Base-by-base conservation (phyloP, 1,139 yeast genomes). In the Suhomyces bokatorum region DNA sequence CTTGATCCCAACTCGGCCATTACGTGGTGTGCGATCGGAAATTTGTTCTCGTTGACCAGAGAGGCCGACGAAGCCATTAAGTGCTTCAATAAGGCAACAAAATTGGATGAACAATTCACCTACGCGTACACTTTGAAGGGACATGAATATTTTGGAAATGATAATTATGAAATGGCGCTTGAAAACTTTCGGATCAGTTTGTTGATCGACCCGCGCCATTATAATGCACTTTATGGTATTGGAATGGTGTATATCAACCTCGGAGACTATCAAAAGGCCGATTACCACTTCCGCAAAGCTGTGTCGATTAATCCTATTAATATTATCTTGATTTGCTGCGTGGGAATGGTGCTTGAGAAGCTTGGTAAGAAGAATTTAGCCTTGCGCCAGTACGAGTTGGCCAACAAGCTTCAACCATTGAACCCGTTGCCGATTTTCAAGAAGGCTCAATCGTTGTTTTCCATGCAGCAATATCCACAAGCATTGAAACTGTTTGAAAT, bases 71-170 rank as follows among this genome's bases (percentile, higher is more conserved):
- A 88, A 60, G 97, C 99, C 0, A 82, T 91, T 35, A 83, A 83
- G 57, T 89, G 97, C 59, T 90, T 95, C 65, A 81, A 82, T 50
- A 81, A 90, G 49, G 93, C 98, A 1, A 78, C 83, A 3, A 81
- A 81, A 49, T 62, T 86, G 15, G 84, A 87, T 58, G 81, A 83
- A n/a, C 71, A 69, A 22, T 87, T 88, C 62, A 84, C 95, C 0
- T 93, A 93, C 61, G 97, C 97, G 1, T 87, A 88, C 60, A 91
- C 98, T 0, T 73, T 95, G 46, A 90, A 87, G 67, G 99, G 97
- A 0, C 99, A 95, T 64, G 99, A 95, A 65, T 83, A 80, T 59
- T 83, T 89, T 35, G 80, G 93, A 6, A 88, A 82, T 58, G 99
- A 95, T 65, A 90, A 95, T 39, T 88, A 85, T 65, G 97, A 91